Evolutionary conservation across 805 yeast genomes (phyloP), one percentile per base, ranked within the genome.

Genomic region (Cyberlindnera galapagoensis): DNA sequence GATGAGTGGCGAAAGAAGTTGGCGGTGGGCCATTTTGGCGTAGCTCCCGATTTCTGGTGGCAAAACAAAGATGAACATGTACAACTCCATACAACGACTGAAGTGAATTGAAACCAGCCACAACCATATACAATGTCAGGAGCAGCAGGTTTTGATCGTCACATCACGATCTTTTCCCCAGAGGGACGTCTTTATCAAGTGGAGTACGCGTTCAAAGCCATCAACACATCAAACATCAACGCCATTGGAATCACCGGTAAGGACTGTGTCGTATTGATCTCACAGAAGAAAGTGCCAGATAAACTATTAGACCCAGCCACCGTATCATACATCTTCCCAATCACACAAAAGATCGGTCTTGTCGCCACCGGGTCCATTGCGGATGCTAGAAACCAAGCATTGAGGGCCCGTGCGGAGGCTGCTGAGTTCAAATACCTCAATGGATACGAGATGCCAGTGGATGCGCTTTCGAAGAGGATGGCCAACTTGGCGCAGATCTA

Each of bases 131-230:
- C 9, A 17, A 57, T 65, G 69, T 69, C 69, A 36, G 70, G 71
- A 31, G 63, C 61, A 42, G 95, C 97, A n/a, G 98, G 98, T 34
- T 92, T 88, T 59, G 98, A 92, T 66, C 83, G 98, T 69, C 98
- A 92, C 60, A 92, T 92, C 59, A 92, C 98, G 18, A 88, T 92
- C 51, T 92, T 92, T 66, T 90, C 97, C 24, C 98, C 98, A 14
- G 98, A 92, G 58, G 98, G 98, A 28, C 79, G 98, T 61, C 70
- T 92, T 40, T 92, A 82, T 63, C 98, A 92, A 64, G 98, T 90
- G 22, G 98, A 92, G 60, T 92, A 92, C 56, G 98, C 97, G 6
- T 88, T 88, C 68, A 88, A 92, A 59, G 97, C 97, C 5, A 87
- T 92, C 57, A 92, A 87, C 53, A 76, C 94, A 28, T 76, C 96